Base-by-base conservation (phyloP, 352 stramenopile genomes). In the Thraustotheca clavata region DNA sequence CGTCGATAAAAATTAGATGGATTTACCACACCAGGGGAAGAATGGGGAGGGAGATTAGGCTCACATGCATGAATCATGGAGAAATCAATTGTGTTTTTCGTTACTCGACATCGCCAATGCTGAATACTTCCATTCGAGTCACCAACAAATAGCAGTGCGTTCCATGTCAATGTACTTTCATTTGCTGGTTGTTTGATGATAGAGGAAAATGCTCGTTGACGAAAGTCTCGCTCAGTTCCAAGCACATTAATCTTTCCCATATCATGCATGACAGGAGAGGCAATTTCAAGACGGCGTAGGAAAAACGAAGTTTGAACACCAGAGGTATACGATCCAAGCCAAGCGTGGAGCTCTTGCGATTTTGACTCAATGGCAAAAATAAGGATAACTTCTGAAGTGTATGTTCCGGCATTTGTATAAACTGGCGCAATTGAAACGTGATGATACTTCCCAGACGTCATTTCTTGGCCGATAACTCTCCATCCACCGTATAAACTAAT, bases 401-500 rank as follows among this genome's bases (percentile, higher is more conserved):
- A 91, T 54, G 88, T 80, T 27, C 82, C 84, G 70, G 89, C 82
- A 24, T 89, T 78, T 0, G 78, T 81, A 46, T 94, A 94, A 16
- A 80, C 70, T 11, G 84, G 84, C 50, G 77, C 86, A 7, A 89
- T 76, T 34, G 80, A 90, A 14, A 91, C 34, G 52, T 46, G 52
- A 9, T 29, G 18, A 38, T 86, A 60, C 9, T 75, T 63, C 2
- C 84, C 46, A 41, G 66, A 70, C 0, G 61, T n/a, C 1, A 67
- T 68, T 14, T 73, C 71, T 66, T 76, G 69, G 24, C 67, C 60
- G 14, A 74, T 70, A 24, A 83, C 50, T 14, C 61, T 72, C 83
- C 83, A 94, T 0, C 80, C 84, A 24, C 83, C 84, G 68, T 90
- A 91, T 59, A 86, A 86, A 20, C 76, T 87, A 9, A 94, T 77